Base-by-base conservation (phyloP, 192 early-diverging fungal genomes). In the Backusella tuberculispora region DNA sequence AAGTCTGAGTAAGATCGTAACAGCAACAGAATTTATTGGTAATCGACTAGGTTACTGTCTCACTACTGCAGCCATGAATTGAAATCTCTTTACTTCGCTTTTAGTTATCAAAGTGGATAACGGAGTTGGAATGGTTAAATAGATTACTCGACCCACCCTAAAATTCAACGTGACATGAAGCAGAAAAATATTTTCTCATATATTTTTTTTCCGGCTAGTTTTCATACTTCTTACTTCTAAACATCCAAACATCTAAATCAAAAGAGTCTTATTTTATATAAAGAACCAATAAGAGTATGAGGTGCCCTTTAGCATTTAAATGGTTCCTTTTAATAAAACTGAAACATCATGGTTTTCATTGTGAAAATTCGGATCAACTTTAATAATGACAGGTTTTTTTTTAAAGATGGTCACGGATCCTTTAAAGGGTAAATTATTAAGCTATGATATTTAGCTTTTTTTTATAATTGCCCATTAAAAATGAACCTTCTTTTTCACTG, bases 391-490 rank as follows among this genome's bases (percentile, higher is more conserved):
- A 56, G 50, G 24, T 24, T 56, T 42, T 56, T 19, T 19, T 19
- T 17, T 5, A 50, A 60, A 24, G 9, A 60, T 60, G 53, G 53
- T 60, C 21, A 60, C 53, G 24, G 21, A 60, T 10, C 10, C 29
- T 24, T 24, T 12, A 24, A 60, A 26, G 53, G 53, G 53, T 60
- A 60, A 60, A 60, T 60, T 26, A 60, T 60, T 60, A 24, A 60
- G 53, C 53, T 60, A 60, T 60, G 9, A 4, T 26, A 14, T 60
- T 60, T 60, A 60, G 53, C 53, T 60, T 60, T 60, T 53, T 53
- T 53, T 60, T 60, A 13, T 26, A 60, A 26, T 12, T 60, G 53
- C 53, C 21, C 24, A 24, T 6, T 67, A 5, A 42, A 41, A 60
- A 26, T 21, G 4, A 19, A 21, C 41, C 41, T 67, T 43, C 7